Evolutionary conservation across 2,329 filamentous ascomycete species (phyloP).

Genomic region (Nakataea oryzae): DNA sequence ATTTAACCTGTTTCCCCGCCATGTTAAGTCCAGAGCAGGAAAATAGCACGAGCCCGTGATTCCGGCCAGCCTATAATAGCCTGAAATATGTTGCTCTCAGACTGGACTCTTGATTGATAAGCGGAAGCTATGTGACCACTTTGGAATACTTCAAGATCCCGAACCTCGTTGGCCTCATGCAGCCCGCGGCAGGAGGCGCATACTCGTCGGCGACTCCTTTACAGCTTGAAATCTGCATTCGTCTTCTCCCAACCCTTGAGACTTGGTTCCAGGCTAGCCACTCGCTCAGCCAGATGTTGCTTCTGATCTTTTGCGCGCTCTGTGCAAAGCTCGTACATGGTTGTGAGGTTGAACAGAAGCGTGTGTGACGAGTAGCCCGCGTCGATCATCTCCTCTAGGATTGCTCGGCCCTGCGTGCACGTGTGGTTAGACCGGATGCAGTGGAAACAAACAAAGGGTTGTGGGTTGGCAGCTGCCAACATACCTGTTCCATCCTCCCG

Average conservation of each 20-base stretch:
- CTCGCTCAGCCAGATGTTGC: conserved; percentile 55
- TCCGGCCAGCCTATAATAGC: no score
- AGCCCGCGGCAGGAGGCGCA: no score
- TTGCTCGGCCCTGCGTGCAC: conserved; percentile 43
- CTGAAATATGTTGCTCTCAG: no score
- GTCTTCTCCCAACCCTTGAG: conserved; percentile 58
- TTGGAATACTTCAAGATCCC: no score
- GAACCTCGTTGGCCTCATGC: no score
- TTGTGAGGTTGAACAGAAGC: conserved; percentile 79
- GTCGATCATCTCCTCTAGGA: conserved; percentile 58
- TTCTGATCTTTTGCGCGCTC: conserved; percentile 66
- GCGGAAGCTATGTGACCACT: no score
- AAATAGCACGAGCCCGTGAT: no score
- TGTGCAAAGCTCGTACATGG: conserved; percentile 84
- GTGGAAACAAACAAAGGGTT: neutral
- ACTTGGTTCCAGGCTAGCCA: conserved; percentile 49
- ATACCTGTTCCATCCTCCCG: conserved; percentile 62
- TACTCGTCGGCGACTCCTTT: conserved; percentile 2
- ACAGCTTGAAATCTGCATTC: conserved; percentile 70
- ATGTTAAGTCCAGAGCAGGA: no score
- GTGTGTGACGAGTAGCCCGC: conserved; percentile 61
- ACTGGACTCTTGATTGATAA: no score
- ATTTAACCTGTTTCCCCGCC: no score
- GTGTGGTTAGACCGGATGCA: conserved; percentile 12
- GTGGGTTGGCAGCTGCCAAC: neutral